Conservation (phyloP, 1,284 basidiomycete genomes). For the Melampsora americana region DNA sequence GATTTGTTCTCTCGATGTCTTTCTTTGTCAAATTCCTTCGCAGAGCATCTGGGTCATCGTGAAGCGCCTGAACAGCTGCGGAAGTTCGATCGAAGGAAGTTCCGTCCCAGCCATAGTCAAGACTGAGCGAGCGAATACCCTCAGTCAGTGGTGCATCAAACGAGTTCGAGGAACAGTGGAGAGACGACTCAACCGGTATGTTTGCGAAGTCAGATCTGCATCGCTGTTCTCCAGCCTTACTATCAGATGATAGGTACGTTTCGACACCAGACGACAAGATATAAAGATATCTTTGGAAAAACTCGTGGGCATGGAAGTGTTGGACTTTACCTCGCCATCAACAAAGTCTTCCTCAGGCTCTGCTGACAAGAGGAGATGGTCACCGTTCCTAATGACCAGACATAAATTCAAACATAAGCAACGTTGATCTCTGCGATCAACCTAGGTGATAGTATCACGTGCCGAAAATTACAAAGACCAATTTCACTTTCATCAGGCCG, state of each 20-base stretch:
- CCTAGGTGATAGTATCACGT: not conserved
- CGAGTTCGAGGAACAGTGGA: not conserved
- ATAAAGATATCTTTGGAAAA: constrained; percentile 1
- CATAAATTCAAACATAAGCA: not conserved
- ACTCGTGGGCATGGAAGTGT: not conserved
- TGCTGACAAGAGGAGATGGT: constrained; percentile 13
- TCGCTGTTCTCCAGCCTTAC: not conserved
- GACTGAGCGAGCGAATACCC: not conserved
- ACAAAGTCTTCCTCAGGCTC: not conserved
- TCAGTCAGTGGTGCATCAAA: not conserved
- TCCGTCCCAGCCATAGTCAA: constrained; percentile 16
- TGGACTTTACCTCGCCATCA: not conserved
- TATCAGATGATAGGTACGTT: constrained; percentile 1
- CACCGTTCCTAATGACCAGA: not conserved
- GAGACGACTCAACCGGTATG: not conserved
- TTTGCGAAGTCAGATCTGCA: not conserved
- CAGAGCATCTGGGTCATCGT: constrained; percentile 3
- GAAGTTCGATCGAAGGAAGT: constrained; percentile 3
- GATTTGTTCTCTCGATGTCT: not conserved
- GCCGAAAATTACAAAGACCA: constrained; percentile 5
- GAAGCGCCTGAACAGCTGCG: constrained; percentile 1
- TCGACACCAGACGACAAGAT: not conserved
- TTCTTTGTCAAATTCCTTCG: not conserved
- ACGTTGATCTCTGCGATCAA: too few species aligned
- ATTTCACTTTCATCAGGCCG: not conserved